Evolutionary conservation across 306 rosid genomes (phyloP).

Genomic region (Sechiopsis laciniata): DNA sequence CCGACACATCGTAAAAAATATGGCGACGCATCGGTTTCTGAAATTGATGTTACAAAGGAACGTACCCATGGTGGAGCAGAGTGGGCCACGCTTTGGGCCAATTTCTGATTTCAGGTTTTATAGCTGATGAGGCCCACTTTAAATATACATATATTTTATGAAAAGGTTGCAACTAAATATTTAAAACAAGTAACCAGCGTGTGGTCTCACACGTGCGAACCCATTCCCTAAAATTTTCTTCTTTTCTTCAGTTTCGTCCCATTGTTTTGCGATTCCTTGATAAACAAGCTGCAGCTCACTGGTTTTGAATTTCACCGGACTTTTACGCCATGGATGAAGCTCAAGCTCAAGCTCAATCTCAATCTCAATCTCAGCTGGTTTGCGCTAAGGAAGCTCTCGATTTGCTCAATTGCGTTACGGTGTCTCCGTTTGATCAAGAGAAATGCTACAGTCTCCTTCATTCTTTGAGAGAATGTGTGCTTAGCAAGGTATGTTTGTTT

Average conservation of each 20-base stretch:
- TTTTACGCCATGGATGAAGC: slow-evolving; percentile 38
- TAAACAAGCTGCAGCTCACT: not conserved
- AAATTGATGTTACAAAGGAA: not conserved
- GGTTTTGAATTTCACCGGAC: not conserved
- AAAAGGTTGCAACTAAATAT: not conserved
- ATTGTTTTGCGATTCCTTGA: slow-evolving; percentile 5
- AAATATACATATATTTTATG: too few species aligned
- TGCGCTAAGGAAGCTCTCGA: slow-evolving; percentile 69
- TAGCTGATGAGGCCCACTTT: too few species aligned
- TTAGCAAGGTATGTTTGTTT: slow-evolving; percentile 44
- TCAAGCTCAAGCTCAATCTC: not conserved
- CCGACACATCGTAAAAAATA: slow-evolving; percentile 7
- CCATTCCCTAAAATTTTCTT: not conserved
- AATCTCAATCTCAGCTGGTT: slow-evolving; percentile 26
- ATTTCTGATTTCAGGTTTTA: not conserved
- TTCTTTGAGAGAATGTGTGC: slow-evolving; percentile 66
- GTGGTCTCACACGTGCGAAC: slow-evolving; percentile 9
- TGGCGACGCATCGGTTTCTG: slow-evolving; percentile 2
- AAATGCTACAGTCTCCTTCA: slow-evolving; percentile 56
- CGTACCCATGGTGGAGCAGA: not conserved
- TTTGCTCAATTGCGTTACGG: slow-evolving; percentile 70
- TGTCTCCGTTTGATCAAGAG: slow-evolving; percentile 51
- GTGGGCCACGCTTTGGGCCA: not conserved
- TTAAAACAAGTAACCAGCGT: slow-evolving; percentile 5
- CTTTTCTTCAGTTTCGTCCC: not conserved